A percentile compares a stretch with the other conserved stretches of the same genome.
phyloP scores from a whole-genome alignment of 2,329 filamentous ascomycete species.

The Neonectria faginata region DNA sequence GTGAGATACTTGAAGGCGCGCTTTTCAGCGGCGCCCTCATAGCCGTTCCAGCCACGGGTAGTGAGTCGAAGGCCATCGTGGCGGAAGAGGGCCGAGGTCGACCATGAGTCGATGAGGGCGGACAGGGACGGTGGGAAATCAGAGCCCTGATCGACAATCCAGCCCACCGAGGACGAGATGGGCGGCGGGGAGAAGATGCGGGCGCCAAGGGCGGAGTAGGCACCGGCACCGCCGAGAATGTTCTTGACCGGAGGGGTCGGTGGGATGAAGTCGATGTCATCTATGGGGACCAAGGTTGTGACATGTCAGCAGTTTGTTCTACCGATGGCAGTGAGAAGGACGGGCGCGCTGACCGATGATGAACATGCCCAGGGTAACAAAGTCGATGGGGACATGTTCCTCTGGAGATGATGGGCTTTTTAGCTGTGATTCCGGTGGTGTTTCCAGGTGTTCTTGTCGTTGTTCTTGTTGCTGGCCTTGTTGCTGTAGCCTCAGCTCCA shows the following conservation, averaged over 20 bases:
- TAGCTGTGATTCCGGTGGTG: not conserved
- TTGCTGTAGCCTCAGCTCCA: conserved; percentile 1
- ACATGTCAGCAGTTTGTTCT: conserved; percentile 28
- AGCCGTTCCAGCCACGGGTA: conserved; percentile 93
- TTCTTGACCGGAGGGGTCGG: conserved; percentile 76
- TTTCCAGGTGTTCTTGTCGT: not conserved
- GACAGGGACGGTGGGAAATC: conserved; percentile 82
- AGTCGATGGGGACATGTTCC: conserved; percentile 61
- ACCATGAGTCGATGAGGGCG: conserved; percentile 76
- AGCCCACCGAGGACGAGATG: conserved; percentile 77
- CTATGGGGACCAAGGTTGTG: conserved; percentile 56
- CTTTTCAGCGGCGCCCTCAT: conserved; percentile 76
- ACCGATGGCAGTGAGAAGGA: not conserved
- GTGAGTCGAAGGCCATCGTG: conserved; percentile 76
- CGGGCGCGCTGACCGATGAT: conserved; percentile 69
- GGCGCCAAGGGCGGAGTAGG: conserved; percentile 88
- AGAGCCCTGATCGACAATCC: conserved; percentile 89
- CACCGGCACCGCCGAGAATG: conserved; percentile 88
- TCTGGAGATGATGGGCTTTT: not conserved
- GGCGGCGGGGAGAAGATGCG: conserved; percentile 83
- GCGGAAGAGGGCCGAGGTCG: conserved; percentile 78
- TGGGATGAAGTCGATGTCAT: conserved; percentile 89
- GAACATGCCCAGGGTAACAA: conserved; percentile 79
- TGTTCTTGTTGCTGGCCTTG: not conserved
- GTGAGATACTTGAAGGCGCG: conserved; percentile 88